phyloP scores from a whole-genome alignment of 164 flowering plant species.

The Tetracentron sinense region DNA sequence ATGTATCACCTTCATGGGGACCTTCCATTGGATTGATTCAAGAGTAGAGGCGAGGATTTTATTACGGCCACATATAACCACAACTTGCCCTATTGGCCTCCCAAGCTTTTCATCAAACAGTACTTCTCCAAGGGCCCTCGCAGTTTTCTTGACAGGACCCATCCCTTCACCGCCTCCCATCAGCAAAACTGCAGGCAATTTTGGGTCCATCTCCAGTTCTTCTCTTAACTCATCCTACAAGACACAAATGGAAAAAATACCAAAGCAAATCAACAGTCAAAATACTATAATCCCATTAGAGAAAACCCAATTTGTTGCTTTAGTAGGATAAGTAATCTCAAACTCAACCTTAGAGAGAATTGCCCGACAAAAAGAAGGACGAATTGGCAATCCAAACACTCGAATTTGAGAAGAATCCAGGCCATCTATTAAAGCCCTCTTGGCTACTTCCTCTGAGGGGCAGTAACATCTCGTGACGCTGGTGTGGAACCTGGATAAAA shows the following conservation, averaged over 20 bases:
- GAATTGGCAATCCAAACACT: constrained; percentile 81
- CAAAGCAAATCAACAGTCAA: background rate
- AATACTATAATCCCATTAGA: background rate
- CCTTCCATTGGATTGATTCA: constrained; percentile 64
- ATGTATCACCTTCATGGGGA: constrained; percentile 76
- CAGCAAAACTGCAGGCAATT: constrained; percentile 81
- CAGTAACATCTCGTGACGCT: constrained; percentile 75
- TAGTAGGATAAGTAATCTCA: background rate
- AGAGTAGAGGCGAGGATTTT: constrained; percentile 53
- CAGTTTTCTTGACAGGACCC: constrained; percentile 96
- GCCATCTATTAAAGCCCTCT: constrained; percentile 57
- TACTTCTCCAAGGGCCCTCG: constrained; percentile 71
- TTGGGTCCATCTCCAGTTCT: constrained; percentile 76
- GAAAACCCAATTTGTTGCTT: background rate
- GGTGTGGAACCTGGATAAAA: constrained; percentile 60
- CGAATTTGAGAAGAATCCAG: constrained; percentile 55
- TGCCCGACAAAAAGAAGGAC: constrained; percentile 86
- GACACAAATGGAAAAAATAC: background rate
- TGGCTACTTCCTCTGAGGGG: constrained; percentile 72
- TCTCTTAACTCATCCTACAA: constrained; percentile 62
- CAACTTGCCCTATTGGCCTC: constrained; percentile 75
- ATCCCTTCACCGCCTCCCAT: constrained; percentile 99
- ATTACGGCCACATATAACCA: constrained; percentile 87
- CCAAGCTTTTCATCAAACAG: constrained; percentile 51
- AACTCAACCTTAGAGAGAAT: constrained; percentile 57